Evolutionary conservation across 257 asterid species (phyloP).

Genomic region (Misopates orontium): DNA sequence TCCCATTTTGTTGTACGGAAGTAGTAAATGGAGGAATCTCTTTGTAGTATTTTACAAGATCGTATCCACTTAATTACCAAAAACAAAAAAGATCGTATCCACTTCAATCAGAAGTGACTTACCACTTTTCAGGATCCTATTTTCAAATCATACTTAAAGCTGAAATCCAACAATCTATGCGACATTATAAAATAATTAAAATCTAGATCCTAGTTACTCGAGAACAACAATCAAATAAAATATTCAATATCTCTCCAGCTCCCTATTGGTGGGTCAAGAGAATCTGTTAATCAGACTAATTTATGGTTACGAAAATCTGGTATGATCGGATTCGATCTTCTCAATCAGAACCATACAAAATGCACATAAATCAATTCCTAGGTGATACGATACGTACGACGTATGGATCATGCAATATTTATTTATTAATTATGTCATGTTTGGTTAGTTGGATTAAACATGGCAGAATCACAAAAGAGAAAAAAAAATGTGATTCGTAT

Average conservation of each 20-base stretch:
- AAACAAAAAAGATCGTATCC: no score
- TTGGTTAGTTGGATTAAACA: not conserved
- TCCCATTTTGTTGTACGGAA: no score
- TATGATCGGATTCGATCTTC: conserved; percentile 23
- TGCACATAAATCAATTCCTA: conserved; percentile 32
- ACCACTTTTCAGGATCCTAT: no score
- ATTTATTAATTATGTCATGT: conserved; percentile 7
- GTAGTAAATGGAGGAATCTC: no score
- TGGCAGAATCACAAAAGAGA: conserved; percentile 18
- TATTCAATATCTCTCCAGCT: not conserved
- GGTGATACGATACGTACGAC: conserved; percentile 27
- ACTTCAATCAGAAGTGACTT: no score
- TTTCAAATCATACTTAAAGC: not conserved
- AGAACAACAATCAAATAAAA: not conserved
- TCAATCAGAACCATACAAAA: conserved; percentile 32
- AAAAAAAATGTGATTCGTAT: not conserved
- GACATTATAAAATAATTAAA: no score
- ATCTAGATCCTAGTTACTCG: not conserved
- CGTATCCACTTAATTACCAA: no score
- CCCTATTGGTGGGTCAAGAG: not conserved
- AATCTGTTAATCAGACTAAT: no score
- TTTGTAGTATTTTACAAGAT: no score
- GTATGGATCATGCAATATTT: conserved; percentile 22
- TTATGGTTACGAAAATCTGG: conserved; percentile 15
- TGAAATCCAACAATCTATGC: not conserved